Conservation (phyloP, 1,139 yeast species). For the Hansenula lynferdii region DNA sequence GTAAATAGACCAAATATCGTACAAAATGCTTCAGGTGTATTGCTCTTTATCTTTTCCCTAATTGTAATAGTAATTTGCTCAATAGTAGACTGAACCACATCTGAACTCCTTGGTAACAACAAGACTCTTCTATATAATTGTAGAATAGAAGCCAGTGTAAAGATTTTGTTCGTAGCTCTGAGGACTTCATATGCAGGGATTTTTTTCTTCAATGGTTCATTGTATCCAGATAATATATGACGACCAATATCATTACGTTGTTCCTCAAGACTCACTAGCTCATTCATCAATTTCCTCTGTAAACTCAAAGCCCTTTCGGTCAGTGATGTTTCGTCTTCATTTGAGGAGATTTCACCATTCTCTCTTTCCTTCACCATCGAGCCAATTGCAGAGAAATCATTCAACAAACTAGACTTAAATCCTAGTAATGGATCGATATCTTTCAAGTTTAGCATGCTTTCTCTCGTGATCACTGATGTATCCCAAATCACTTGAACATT, state of each 20-base stretch:
- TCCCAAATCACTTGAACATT: slow-evolving; percentile 19
- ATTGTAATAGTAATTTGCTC: slow-evolving; percentile 34
- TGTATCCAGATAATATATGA: too few species aligned
- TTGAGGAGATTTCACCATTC: too few species aligned
- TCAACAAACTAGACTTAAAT: slow-evolving; percentile 49
- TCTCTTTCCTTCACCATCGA: slow-evolving; percentile 34
- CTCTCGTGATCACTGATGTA: slow-evolving; percentile 19
- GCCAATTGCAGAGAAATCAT: slow-evolving; percentile 43
- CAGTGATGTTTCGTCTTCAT: slow-evolving; percentile 27
- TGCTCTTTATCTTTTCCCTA: slow-evolving; percentile 34
- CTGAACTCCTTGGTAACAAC: slow-evolving; percentile 40
- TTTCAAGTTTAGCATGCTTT: slow-evolving; percentile 17
- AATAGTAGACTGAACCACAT: slow-evolving; percentile 36
- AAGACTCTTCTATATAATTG: slow-evolving; percentile 55
- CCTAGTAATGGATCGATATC: slow-evolving; percentile 58
- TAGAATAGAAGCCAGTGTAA: slow-evolving; percentile 48
- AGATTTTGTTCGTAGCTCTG: slow-evolving; percentile 51
- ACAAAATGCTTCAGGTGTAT: slow-evolving; percentile 52
- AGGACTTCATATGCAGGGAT: slow-evolving; percentile 30
- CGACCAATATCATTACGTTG: slow-evolving; percentile 20
- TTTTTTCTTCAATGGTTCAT: too few species aligned
- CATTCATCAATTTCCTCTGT: slow-evolving; percentile 31
- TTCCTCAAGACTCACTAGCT: slow-evolving; percentile 27
- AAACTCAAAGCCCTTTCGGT: slow-evolving; percentile 44
- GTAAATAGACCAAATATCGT: slow-evolving; percentile 50